phyloP scores from a whole-genome alignment of 495 filamentous ascomycete genomes.

The Diplogelasinospora grovesii region DNA sequence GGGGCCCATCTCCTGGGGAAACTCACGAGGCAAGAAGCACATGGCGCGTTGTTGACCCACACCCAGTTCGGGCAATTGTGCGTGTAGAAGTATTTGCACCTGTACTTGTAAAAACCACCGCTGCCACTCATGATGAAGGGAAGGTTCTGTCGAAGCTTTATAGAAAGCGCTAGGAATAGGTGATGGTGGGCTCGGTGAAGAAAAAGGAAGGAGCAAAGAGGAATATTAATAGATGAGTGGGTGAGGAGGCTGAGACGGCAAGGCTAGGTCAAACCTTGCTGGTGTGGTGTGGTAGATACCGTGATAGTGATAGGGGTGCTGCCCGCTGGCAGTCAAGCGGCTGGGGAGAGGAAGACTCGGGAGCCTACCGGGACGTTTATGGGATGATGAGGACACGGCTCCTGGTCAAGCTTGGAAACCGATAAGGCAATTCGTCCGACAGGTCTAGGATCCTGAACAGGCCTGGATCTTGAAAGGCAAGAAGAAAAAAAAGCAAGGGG shows the following conservation, averaged over 20 bases:
- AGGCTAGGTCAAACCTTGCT: too few species aligned
- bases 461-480: background rate
- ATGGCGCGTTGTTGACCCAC: conserved; percentile 52
- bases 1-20: too few species aligned
- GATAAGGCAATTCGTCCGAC: too few species aligned
- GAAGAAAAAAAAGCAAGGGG: conserved; percentile 3
- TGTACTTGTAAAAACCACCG: conserved; percentile 54
- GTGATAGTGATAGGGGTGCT: conserved; percentile 2
- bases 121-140: conserved; percentile 47
- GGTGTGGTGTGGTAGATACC: background rate
- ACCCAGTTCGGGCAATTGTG: conserved; percentile 57
- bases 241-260: too few species aligned
- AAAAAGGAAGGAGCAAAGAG: too few species aligned
- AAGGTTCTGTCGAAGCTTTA: too few species aligned
- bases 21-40: conserved; percentile 51
- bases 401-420: background rate
- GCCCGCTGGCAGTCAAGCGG: conserved; percentile 26
- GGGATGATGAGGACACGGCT: background rate
- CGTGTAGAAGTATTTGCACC: conserved; percentile 54
- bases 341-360: background rate
- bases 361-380: background rate
- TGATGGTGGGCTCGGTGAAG: too few species aligned
- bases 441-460: too few species aligned
- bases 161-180: too few species aligned
- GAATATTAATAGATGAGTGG: too few species aligned